Conservation (phyloP, 2,329 filamentous ascomycete genomes). For the Xylariaceae sp. region DNA sequence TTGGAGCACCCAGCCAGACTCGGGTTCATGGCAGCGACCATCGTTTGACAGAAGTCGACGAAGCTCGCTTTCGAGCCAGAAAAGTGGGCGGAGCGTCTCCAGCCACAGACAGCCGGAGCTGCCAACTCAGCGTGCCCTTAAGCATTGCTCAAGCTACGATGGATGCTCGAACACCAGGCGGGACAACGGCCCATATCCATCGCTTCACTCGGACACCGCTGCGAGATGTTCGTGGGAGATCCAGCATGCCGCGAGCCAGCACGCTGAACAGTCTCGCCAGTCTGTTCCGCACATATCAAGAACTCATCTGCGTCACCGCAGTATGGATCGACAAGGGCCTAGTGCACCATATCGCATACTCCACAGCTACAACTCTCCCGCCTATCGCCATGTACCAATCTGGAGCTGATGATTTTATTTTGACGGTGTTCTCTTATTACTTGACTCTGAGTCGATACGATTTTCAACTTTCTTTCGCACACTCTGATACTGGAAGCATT, state of each 20-base stretch:
- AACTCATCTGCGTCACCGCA: slow-evolving; percentile 39
- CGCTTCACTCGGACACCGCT: slow-evolving; percentile 4
- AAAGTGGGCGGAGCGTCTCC: slow-evolving; percentile 22
- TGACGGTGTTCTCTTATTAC: too few relatives aligned
- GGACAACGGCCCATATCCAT: slow-evolving; percentile 26
- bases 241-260: slow-evolving; percentile 24
- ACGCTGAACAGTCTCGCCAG: slow-evolving; percentile 31
- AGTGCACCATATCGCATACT: slow-evolving; percentile 49
- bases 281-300: slow-evolving; percentile 36
- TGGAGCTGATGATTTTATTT: slow-evolving; percentile 43
- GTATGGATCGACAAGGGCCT: slow-evolving; percentile 31
- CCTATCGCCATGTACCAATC: slow-evolving; percentile 54
- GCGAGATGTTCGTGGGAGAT: slow-evolving; percentile 4
- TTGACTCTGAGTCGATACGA: neutral
- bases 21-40: slow-evolving; percentile 25
- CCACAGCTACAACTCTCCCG: slow-evolving; percentile 59
- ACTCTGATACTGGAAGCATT: neutral
- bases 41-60: slow-evolving; percentile 31
- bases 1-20: slow-evolving; percentile 31
- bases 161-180: slow-evolving; percentile 17
- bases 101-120: slow-evolving; percentile 15
- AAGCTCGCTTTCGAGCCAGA: slow-evolving; percentile 32
- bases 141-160: slow-evolving; percentile 27
- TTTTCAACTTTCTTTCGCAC: neutral
- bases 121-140: slow-evolving; percentile 16